Conservation (phyloP, 2,329 filamentous ascomycete species). For the Lizonia empirigonia region DNA sequence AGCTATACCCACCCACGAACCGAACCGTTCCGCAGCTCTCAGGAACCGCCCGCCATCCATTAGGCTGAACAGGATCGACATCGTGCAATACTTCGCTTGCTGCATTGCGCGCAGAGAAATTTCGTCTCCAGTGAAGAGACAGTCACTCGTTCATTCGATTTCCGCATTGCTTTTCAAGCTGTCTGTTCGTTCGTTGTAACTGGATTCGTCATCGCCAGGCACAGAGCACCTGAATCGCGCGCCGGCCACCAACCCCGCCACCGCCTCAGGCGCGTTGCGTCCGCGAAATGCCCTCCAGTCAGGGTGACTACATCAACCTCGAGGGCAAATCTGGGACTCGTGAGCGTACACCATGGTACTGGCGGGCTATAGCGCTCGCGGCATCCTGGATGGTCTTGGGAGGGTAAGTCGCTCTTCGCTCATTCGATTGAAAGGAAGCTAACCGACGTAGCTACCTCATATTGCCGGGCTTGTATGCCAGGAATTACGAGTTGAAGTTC, state of each 20-base stretch:
- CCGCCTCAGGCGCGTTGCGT: conserved; percentile 26
- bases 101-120: background rate
- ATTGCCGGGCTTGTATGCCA: conserved; percentile 55
- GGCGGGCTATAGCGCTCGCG: conserved; percentile 52
- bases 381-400: conserved; percentile 57
- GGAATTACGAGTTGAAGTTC: conserved; percentile 47
- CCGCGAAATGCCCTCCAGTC: conserved; percentile 39
- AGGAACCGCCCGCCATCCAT: conserved; percentile 16
- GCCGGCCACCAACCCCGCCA: conserved; percentile 21
- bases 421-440: conserved; percentile 13
- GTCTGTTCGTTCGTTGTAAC: background rate
- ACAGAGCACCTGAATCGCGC: conserved; percentile 30
- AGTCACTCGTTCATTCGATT: conserved; percentile 10
- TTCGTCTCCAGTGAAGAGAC: background rate
- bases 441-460: conserved; percentile 53
- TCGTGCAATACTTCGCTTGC: conserved; percentile 12
- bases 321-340: conserved; percentile 25
- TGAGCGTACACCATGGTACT: conserved; percentile 53
- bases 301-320: conserved; percentile 41
- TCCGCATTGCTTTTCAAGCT: background rate
- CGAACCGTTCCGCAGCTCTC: conserved; percentile 16
- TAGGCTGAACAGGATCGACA: conserved; percentile 16
- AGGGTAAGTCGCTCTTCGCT: conserved; percentile 45
- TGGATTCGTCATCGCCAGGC: conserved; percentile 17
- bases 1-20: conserved; percentile 18